A percentile compares a stretch with the other conserved stretches of the same genome.
Evolutionary conservation across 257 asterid species (phyloP).

Genomic region (Gentiana straminea): DNA sequence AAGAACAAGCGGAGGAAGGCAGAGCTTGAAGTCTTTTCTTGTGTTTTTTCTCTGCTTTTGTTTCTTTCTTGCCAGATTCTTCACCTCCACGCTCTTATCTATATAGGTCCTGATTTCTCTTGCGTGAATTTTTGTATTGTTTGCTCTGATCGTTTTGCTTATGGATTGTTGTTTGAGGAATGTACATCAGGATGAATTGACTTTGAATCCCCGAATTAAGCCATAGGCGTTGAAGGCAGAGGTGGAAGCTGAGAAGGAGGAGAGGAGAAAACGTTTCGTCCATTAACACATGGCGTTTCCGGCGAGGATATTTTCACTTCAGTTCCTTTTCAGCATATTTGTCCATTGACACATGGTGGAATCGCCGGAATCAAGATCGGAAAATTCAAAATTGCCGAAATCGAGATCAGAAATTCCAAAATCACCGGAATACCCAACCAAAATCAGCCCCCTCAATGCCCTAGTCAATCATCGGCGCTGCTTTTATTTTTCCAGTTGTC

Average conservation of each 20-base stretch:
- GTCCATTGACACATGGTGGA: too few relatives aligned
- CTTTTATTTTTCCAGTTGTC: too few relatives aligned
- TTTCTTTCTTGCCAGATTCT: slow-evolving; percentile 76
- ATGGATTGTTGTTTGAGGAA: background rate
- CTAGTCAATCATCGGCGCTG: too few relatives aligned
- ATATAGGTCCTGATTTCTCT: slow-evolving; percentile 38
- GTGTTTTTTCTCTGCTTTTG: slow-evolving; percentile 66
- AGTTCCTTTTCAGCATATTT: slow-evolving; percentile 62
- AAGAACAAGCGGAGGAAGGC: slow-evolving; percentile 33
- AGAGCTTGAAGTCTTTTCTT: slow-evolving; percentile 40
- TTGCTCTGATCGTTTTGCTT: background rate
- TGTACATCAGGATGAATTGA: background rate
- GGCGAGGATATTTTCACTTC: slow-evolving; percentile 44
- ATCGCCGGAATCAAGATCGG: too few relatives aligned
- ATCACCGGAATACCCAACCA: too few relatives aligned
- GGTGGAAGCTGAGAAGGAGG: slow-evolving; percentile 33
- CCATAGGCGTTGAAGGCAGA: slow-evolving; percentile 20
- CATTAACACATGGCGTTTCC: slow-evolving; percentile 51
- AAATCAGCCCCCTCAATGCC: too few relatives aligned
- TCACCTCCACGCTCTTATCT: slow-evolving; percentile 61
- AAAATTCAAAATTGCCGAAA: too few relatives aligned
- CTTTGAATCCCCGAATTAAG: background rate
- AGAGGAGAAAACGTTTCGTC: slow-evolving; percentile 24
- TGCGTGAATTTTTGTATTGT: background rate
- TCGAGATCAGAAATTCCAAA: too few relatives aligned